Evolutionary conservation across 306 rosid species (phyloP).

Genomic region (Myrica gale): DNA sequence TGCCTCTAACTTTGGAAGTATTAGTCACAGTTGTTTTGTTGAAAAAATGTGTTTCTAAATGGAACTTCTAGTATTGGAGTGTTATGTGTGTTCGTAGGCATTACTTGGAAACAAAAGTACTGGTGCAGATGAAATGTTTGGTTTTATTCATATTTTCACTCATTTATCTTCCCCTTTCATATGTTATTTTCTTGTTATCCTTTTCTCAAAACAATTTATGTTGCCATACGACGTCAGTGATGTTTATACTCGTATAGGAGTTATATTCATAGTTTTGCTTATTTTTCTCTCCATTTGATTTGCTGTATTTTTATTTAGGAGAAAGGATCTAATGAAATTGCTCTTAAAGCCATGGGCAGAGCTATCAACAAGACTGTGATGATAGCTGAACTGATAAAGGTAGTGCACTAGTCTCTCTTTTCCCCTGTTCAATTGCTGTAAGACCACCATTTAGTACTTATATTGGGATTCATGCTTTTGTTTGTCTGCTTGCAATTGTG

Average conservation of each 20-base stretch:
- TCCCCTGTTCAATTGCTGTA: background rate
- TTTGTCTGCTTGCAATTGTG: background rate
- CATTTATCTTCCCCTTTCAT: background rate
- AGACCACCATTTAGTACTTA: background rate
- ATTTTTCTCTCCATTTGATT: background rate
- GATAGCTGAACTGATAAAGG: slow-evolving; percentile 68
- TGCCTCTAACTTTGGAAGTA: background rate
- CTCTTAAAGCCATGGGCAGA: slow-evolving; percentile 91
- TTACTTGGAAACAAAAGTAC: background rate
- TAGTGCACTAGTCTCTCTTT: background rate
- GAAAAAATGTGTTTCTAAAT: background rate
- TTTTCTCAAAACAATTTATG: background rate
- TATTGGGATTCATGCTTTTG: background rate
- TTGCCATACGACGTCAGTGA: background rate
- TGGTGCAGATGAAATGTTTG: background rate
- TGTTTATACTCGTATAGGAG: background rate
- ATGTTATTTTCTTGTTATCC: background rate
- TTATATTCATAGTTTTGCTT: background rate
- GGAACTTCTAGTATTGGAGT: background rate
- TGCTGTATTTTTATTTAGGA: slow-evolving; percentile 45
- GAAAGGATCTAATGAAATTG: slow-evolving; percentile 68
- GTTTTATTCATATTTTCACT: background rate
- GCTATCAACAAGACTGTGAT: slow-evolving; percentile 86
- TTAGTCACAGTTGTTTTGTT: background rate
- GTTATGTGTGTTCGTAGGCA: background rate